A percentile compares a stretch with the other conserved stretches of the same genome.
phyloP scores from a whole-genome alignment of 441 rosid species.

The Raphanus hybrid region DNA sequence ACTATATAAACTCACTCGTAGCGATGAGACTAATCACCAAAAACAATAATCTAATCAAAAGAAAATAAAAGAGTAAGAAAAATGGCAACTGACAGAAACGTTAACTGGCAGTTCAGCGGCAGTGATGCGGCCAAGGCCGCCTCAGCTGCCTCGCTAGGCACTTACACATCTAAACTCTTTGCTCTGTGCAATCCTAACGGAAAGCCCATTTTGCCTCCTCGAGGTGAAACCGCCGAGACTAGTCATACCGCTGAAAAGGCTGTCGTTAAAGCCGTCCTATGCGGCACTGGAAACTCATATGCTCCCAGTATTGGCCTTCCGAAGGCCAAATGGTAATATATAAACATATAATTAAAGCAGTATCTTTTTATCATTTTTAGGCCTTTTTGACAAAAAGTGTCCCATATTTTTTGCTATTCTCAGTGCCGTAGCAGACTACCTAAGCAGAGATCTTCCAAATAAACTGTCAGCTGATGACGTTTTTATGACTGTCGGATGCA shows the following conservation, averaged over 20 bases:
- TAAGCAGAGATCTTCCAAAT: conserved; percentile 47
- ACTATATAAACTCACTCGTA: conserved; percentile 14
- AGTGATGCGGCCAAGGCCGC: conserved; percentile 34
- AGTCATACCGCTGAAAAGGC: conserved; percentile 50
- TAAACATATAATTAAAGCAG: conserved; percentile 10
- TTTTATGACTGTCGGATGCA: conserved; percentile 54
- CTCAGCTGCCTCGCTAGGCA: conserved; percentile 31
- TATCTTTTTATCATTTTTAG: not conserved
- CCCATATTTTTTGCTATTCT: not conserved
- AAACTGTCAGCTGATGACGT: conserved; percentile 54
- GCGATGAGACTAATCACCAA: conserved; percentile 1
- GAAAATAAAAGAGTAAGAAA: conserved; percentile 1
- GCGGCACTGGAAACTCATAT: conserved; percentile 52
- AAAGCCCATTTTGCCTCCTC: conserved; percentile 41
- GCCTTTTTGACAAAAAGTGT: not conserved
- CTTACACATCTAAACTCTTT: conserved; percentile 24
- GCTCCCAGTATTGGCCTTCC: conserved; percentile 47
- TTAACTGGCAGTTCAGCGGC: conserved; percentile 39
- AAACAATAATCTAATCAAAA: not conserved
- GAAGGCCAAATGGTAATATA: conserved; percentile 45
- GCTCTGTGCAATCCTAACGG: conserved; percentile 20
- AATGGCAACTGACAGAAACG: not conserved
- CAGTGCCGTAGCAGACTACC: conserved; percentile 51
- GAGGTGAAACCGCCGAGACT: conserved; percentile 42
- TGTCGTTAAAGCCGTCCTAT: conserved; percentile 47